Evolutionary conservation across 2,329 filamentous ascomycete genomes (phyloP).

Genomic region (Fusarium sp.): DNA sequence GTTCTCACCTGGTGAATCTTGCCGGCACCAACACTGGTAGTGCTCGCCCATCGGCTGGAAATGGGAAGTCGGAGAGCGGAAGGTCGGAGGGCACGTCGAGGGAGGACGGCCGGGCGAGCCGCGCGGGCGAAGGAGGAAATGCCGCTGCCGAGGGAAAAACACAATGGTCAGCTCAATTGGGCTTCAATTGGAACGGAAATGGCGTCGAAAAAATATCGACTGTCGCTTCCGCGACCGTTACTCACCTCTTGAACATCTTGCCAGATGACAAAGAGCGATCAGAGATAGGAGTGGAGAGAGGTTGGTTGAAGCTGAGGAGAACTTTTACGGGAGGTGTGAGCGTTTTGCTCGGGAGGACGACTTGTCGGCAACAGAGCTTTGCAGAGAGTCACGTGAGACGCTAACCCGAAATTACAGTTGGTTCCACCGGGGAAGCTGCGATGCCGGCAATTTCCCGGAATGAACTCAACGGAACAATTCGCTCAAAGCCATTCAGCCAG

Average conservation of each 20-base stretch:
- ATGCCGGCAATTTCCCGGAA: slow-evolving; percentile 51
- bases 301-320: slow-evolving; percentile 63
- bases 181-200: slow-evolving; percentile 58
- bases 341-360: slow-evolving; percentile 60
- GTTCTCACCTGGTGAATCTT: slow-evolving; percentile 75
- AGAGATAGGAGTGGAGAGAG: slow-evolving; percentile 69
- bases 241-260: slow-evolving; percentile 88
- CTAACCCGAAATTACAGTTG: slow-evolving; percentile 48
- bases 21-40: slow-evolving; percentile 68
- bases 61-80: slow-evolving; percentile 66
- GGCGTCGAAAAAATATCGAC: slow-evolving; percentile 44
- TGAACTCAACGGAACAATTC: slow-evolving; percentile 45
- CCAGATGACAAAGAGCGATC: slow-evolving; percentile 75
- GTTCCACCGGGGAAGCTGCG: slow-evolving; percentile 41
- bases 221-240: slow-evolving; percentile 51
- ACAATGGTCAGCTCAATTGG: slow-evolving; percentile 59
- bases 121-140: slow-evolving; percentile 73
- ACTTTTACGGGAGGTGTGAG: slow-evolving; percentile 61
- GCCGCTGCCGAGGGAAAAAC: slow-evolving; percentile 63
- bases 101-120: slow-evolving; percentile 69
- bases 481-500: slow-evolving; percentile 17
- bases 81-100: slow-evolving; percentile 69
- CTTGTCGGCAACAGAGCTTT: slow-evolving; percentile 60
- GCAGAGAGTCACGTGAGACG: slow-evolving; percentile 53
- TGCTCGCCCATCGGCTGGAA: slow-evolving; percentile 70